phyloP scores from a whole-genome alignment of 805 yeast species.

The Yamadazyma akitaensis region DNA sequence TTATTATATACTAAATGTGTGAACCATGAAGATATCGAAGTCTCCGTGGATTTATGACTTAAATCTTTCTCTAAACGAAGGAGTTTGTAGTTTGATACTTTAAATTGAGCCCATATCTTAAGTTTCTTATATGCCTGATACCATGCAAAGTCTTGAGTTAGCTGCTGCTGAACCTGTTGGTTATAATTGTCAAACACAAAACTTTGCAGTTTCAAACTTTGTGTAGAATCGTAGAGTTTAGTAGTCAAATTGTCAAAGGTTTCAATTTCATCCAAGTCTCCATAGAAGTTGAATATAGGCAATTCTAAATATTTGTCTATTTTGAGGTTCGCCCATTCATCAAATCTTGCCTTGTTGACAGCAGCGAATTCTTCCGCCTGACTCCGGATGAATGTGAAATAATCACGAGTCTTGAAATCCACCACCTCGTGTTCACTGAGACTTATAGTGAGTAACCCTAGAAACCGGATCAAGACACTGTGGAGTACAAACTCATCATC shows the following conservation, averaged over 20 bases:
- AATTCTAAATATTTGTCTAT: conserved; percentile 4
- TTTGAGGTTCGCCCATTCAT: conserved; percentile 19
- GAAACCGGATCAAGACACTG: conserved; percentile 31
- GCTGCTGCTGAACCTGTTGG: conserved; percentile 45
- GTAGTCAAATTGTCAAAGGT: conserved; percentile 4
- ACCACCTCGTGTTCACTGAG: conserved; percentile 41
- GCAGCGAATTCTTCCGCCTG: conserved; percentile 18
- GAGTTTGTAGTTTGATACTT: conserved; percentile 50
- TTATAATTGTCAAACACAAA: conserved; percentile 47
- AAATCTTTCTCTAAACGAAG: conserved; percentile 36
- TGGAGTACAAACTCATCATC: conserved; percentile 30
- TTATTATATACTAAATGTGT: conserved; percentile 4
- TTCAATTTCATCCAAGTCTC: conserved; percentile 4
- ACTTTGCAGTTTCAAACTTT: conserved; percentile 24
- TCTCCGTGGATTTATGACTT: conserved; percentile 11
- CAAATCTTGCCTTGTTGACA: conserved; percentile 11
- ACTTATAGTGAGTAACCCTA: conserved; percentile 35
- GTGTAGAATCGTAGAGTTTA: not conserved
- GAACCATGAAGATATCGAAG: conserved; percentile 3
- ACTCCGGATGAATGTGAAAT: conserved; percentile 17
- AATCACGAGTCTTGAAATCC: conserved; percentile 22
- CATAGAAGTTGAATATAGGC: conserved; percentile 5
- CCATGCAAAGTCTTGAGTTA: conserved; percentile 75
- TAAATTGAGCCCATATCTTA: conserved; percentile 53
- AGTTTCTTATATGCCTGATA: conserved; percentile 60